Base-by-base conservation (phyloP, 1,284 basidiomycete species). In the Leccinum griseonigrum region DNA sequence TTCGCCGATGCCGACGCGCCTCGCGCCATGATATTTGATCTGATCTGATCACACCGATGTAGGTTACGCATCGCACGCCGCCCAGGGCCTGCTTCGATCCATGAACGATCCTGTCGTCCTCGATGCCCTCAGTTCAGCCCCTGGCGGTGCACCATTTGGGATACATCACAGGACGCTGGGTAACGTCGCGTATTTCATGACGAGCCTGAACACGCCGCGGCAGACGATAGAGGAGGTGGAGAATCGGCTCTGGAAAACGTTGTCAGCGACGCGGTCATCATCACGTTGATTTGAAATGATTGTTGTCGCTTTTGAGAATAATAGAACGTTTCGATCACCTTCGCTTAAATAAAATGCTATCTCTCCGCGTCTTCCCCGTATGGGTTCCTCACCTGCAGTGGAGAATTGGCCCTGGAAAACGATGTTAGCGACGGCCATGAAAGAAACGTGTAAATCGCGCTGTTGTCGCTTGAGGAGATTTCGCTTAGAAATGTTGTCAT, bases 151-250 rank as follows among this genome's bases (percentile, higher is more conserved):
- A 9, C 79, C 82, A 0, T 94, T 91, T 71, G 84, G 87, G 22
- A 83, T 98, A 16, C 92, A 98, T 74, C 95, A 87, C 62, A 82
- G 97, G 64, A 96, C 97, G 0, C 78, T 98, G 29, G 97, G 97
- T 0, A 89, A 97, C 69, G 91, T 98, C 10, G 90, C 92, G 11
- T 99, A 99, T 76, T 89, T 98, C 74, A 98, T 99, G 85, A 91
- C 88, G 6, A 96, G 91, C 76, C 81, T 98, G 51, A 95, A 95
- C 69, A 94, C 92, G 1, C 71, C 77, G 1, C 58, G 76, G 1
- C 68, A 73, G 9, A 80, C 82, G n/a, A 78, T 89, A 38, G 80
- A 83, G 60, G 78, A 80, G 13, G 69, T 91, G 10, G 87, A 92
- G 68, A 78, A 85, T 62, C 83, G 79, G 64, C 84, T 91, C 40